Evolutionary conservation across 768 basidiomycete genomes (phyloP), one percentile per base, ranked within the genome.

Genomic region (Hygrocybe coccinea): DNA sequence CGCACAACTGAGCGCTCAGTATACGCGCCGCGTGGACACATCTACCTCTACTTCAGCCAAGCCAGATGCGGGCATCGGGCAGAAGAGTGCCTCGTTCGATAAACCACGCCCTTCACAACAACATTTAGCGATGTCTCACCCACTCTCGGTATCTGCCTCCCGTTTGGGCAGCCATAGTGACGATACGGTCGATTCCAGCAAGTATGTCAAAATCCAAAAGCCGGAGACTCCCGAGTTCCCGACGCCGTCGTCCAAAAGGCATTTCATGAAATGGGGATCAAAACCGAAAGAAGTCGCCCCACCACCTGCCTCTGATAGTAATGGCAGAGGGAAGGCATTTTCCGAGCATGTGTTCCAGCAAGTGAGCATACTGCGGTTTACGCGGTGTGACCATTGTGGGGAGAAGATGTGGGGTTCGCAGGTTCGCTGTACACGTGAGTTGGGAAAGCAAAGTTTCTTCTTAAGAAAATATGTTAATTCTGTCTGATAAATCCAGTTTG

Each of bases 351-450:
- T 79, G 58, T 98, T 98, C 78, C 89, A 92, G 65, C 92, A 89
- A 60, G 75, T 91, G 59, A 95, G 86, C 63, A 82, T 94, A 25
- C 75, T 98, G 55, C 83, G 95, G 36, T 89, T 97, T 56, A 86
- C 91, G 25, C 81, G 91, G 39, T 99, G 97, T 66, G 97, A 98
- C 64, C 87, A 95, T 53, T 99, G 97, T 66, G 87, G 86, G 34
- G 97, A 98, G 67, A 99, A 98, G 76, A 85, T 98, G 85, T 99
- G 95, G 94, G 95, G 95, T 6, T 83, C 94, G n/a, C 93, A 95
- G 66, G 77, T 91, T 52, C 86, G 91, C 33, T 99, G 97, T 67
- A 81, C 86, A 60, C 78, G 95, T 93, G 66, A 67, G 91, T 77
- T 9, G 17, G 24, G 33, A 43, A 25, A 39, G 43, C 17, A 51